Evolutionary conservation across 139 green algal species (phyloP).

Genomic region (Spirogloea muscicola): DNA sequence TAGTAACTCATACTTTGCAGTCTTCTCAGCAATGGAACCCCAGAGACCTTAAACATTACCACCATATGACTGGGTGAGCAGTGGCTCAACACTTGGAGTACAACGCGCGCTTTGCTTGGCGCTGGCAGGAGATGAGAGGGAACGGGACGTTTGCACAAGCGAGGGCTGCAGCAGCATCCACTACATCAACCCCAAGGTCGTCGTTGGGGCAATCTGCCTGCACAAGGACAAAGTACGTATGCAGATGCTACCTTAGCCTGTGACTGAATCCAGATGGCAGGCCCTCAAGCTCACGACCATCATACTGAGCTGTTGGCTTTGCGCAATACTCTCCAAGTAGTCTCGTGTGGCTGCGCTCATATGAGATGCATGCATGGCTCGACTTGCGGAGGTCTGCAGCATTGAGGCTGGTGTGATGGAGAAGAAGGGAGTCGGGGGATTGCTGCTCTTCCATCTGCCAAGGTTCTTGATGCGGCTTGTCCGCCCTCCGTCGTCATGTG

Average conservation of each 20-base stretch:
- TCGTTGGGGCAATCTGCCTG: slow-evolving; percentile 26
- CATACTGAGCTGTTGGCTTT: no score
- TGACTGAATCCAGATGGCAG: neutral
- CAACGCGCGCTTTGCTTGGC: no score
- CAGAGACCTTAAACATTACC: neutral
- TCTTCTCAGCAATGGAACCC: neutral
- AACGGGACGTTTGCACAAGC: slow-evolving; percentile 11
- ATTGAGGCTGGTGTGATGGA: no score
- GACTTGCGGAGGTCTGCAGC: no score
- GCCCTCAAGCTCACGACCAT: neutral
- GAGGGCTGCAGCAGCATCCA: neutral
- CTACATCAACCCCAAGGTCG: slow-evolving; percentile 38
- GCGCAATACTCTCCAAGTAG: no score
- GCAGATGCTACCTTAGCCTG: neutral
- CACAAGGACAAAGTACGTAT: slow-evolving; percentile 46
- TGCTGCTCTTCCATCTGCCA: neutral
- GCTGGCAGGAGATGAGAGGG: slow-evolving; percentile 19
- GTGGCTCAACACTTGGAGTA: no score
- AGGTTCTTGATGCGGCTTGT: neutral
- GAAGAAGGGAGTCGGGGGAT: neutral
- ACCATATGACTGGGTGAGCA: neutral
- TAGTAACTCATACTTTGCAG: neutral
- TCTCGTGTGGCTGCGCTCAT: no score
- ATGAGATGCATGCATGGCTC: no score
- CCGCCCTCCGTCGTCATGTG: neutral